Conservation (phyloP, 2,329 filamentous ascomycete species). For the Pseudohalonectria lignicola region DNA sequence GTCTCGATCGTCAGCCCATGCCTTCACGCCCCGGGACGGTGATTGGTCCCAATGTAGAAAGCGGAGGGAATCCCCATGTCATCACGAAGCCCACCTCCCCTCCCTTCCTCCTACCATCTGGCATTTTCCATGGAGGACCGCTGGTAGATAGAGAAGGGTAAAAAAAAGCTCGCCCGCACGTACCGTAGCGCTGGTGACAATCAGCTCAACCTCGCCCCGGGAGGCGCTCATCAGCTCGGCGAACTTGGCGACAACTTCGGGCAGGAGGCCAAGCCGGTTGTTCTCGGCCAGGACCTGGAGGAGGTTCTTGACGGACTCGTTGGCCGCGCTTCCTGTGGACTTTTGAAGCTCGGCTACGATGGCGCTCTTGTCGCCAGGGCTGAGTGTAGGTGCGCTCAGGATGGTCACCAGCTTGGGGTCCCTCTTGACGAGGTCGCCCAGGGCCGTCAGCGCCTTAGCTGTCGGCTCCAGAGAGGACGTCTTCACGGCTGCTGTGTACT, state of each 20-base stretch:
- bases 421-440: constrained; percentile 64
- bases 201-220: constrained; percentile 87
- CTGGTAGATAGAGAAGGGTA: too few species aligned
- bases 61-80: too few species aligned
- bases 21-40: too few species aligned
- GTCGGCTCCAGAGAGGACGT: constrained; percentile 74
- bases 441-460: constrained; percentile 64
- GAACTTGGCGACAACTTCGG: constrained; percentile 82
- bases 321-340: constrained; percentile 57
- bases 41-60: too few species aligned
- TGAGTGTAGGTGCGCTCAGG: constrained; percentile 72
- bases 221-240: constrained; percentile 75
- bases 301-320: constrained; percentile 90
- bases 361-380: constrained; percentile 66
- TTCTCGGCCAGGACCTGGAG: constrained; percentile 84
- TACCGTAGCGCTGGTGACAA: constrained; percentile 83
- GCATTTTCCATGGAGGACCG: too few species aligned
- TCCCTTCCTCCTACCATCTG: too few species aligned
- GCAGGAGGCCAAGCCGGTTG: constrained; percentile 80
- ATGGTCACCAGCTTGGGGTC: constrained; percentile 72
- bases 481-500: constrained; percentile 97
- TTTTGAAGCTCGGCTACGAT: constrained; percentile 85
- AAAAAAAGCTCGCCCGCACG: too few species aligned
- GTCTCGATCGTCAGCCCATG: too few species aligned
- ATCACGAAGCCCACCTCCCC: too few species aligned